Conservation (phyloP, 2,329 filamentous ascomycete genomes). For the Phialemonium atrogriseum region DNA sequence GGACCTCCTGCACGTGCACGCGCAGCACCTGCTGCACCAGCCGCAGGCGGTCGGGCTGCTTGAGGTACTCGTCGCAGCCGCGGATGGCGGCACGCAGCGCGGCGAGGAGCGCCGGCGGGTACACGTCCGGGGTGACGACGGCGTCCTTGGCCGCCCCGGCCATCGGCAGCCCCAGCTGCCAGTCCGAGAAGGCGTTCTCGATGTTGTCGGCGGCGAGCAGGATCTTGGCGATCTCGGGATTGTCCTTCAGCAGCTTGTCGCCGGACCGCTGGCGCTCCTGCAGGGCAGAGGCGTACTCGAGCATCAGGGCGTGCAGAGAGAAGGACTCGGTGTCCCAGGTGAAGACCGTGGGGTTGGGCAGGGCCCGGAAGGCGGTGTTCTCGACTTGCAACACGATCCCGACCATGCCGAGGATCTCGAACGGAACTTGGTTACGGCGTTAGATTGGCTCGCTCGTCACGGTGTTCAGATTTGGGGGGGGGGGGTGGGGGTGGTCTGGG, state of each 20-base stretch:
- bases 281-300: slow-evolving; percentile 26
- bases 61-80: slow-evolving; percentile 34
- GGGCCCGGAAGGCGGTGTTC: slow-evolving; percentile 40
- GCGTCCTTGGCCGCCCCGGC: too few relatives aligned
- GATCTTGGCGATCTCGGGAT: too few relatives aligned
- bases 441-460: too few relatives aligned
- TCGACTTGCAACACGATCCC: slow-evolving; percentile 39
- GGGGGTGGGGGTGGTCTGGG: neutral
- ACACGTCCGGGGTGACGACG: too few relatives aligned
- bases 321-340: slow-evolving; percentile 44
- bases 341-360: slow-evolving; percentile 49
- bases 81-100: slow-evolving; percentile 31
- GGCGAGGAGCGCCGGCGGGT: slow-evolving; percentile 27
- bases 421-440: slow-evolving; percentile 35
- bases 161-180: too few relatives aligned
- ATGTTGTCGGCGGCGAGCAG: too few relatives aligned
- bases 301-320: slow-evolving; percentile 31
- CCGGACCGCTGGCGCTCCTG: slow-evolving; percentile 12
- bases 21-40: slow-evolving; percentile 37
- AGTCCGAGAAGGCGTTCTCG: too few relatives aligned
- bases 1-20: slow-evolving; percentile 39
- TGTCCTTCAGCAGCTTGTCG: slow-evolving; percentile 8
- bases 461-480: slow-evolving; percentile 12
- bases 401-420: slow-evolving; percentile 53
- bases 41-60: slow-evolving; percentile 20